A percentile compares a stretch with the other conserved stretches of the same genome.
These are phyloP conservation scores for Rhynchospora tenuis DNA, from an alignment of 176 grass and related monocot genomes.

Conservation along the genomic window DNA sequence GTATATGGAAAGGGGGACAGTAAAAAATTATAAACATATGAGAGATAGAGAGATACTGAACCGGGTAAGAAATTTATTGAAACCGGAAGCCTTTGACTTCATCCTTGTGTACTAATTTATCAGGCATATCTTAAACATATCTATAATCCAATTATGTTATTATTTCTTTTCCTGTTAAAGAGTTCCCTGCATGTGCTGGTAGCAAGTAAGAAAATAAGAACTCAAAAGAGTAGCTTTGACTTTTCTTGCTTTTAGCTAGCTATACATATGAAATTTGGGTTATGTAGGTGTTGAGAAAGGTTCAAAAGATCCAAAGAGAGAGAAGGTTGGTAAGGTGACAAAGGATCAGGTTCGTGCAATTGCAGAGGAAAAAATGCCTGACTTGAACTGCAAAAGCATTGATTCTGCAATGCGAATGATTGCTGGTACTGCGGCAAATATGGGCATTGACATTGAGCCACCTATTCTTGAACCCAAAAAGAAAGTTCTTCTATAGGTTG, in stretches of 20 bases:
- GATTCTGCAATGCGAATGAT: conserved; percentile 92
- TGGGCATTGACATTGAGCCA: conserved; percentile 81
- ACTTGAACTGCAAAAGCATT: conserved; percentile 83
- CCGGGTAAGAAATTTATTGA: background rate
- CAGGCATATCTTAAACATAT: background rate
- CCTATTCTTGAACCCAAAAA: conserved; percentile 68
- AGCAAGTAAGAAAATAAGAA: background rate
- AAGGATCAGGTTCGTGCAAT: conserved; percentile 67
- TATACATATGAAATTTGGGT: conserved; percentile 18
- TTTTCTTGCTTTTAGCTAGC: background rate
- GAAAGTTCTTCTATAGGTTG: conserved; percentile 50
- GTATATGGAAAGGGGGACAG: background rate
- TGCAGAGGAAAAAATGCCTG: conserved; percentile 78
- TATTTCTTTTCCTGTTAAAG: background rate
- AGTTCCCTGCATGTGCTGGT: background rate
- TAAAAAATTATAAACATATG: background rate
- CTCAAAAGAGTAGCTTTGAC: background rate
- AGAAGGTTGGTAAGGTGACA: conserved; percentile 84
- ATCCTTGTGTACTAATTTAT: background rate
- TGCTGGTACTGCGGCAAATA: conserved; percentile 86
- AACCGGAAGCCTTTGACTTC: background rate
- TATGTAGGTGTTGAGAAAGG: conserved; percentile 70
- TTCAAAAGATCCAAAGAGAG: conserved; percentile 54
- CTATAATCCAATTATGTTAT: background rate
- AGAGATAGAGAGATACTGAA: background rate